phyloP scores from a whole-genome alignment of 2,329 filamentous ascomycete genomes.

The Fusarium subtropicale region DNA sequence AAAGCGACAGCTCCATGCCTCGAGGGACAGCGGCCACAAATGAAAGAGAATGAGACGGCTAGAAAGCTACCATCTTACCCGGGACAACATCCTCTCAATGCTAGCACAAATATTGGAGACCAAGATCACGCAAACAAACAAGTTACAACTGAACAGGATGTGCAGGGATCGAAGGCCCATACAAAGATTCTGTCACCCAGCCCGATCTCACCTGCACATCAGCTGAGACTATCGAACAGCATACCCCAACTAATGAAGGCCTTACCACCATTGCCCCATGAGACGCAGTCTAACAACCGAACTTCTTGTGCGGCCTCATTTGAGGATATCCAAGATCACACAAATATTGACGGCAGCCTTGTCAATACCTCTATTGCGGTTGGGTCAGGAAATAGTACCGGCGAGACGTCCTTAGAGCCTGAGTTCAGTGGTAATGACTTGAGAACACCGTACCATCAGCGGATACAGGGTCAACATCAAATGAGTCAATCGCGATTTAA shows the following conservation, averaged over 20 bases:
- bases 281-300: conserved; percentile 16
- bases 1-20: neutral
- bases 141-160: neutral
- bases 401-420: neutral
- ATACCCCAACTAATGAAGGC: conserved; percentile 66
- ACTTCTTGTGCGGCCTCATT: conserved; percentile 10
- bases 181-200: conserved; percentile 59
- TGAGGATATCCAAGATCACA: conserved; percentile 16
- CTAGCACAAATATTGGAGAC: conserved; percentile 40
- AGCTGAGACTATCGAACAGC: conserved; percentile 61
- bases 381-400: conserved; percentile 1
- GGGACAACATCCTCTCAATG: conserved; percentile 45
- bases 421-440: neutral
- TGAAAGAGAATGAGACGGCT: neutral
- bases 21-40: neutral
- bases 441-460: neutral
- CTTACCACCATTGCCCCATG: conserved; percentile 59
- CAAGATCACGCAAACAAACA: conserved; percentile 8
- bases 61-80: neutral
- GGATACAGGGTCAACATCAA: conserved; percentile 9
- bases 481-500: conserved; percentile 46
- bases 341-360: conserved; percentile 26
- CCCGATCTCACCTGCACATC: conserved; percentile 60
- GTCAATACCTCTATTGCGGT: conserved; percentile 7
- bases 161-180: conserved; percentile 19